phyloP scores from a whole-genome alignment of 306 rosid species.

The Sindora glabra region DNA sequence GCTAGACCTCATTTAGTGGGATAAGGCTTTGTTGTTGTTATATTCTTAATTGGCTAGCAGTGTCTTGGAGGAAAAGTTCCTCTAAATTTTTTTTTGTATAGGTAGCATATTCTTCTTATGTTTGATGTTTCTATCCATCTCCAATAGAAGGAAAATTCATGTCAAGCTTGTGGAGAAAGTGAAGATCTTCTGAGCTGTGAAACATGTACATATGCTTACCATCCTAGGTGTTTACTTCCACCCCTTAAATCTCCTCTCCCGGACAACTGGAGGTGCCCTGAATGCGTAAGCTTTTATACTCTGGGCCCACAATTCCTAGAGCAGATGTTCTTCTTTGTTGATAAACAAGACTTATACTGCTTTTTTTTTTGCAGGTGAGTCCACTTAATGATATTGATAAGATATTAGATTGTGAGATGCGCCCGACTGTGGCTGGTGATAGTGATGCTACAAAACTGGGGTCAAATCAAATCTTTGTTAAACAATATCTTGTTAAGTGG shows the following conservation, averaged over 20 bases:
- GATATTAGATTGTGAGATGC: conserved; percentile 89
- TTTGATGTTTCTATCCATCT: conserved; percentile 2
- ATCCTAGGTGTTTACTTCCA: conserved; percentile 80
- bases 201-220: conserved; percentile 88
- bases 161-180: conserved; percentile 92
- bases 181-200: conserved; percentile 72
- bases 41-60: too few relatives aligned
- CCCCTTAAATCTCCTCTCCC: conserved; percentile 62
- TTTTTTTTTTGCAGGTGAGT: conserved; percentile 70
- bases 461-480: conserved; percentile 82
- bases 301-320: conserved; percentile 1
- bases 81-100: background rate
- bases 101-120: too few relatives aligned
- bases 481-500: conserved; percentile 98
- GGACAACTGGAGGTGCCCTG: conserved; percentile 89
- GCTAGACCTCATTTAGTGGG: too few relatives aligned
- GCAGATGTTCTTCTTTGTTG: conserved; percentile 10
- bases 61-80: background rate
- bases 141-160: conserved; percentile 73
- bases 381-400: conserved; percentile 87
- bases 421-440: conserved; percentile 78
- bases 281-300: conserved; percentile 67
- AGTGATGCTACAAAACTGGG: conserved; percentile 61
- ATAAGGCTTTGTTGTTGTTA: too few relatives aligned
- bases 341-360: conserved; percentile 2